Conservation (phyloP, 106 monocot species). For the Vanilla planifolia region DNA sequence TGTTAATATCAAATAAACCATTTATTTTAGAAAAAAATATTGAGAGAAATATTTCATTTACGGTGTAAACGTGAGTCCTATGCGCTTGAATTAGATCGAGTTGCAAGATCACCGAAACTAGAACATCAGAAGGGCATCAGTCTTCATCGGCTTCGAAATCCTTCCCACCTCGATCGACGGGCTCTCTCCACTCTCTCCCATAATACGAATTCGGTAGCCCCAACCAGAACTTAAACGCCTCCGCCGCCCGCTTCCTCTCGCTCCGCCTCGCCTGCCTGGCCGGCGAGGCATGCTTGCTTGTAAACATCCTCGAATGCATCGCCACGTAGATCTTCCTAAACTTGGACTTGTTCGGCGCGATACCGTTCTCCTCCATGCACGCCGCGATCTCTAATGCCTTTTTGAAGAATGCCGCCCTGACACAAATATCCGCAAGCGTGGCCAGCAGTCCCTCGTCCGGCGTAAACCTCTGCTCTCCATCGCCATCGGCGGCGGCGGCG, state of each 20-base stretch:
- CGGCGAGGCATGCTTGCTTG: slow-evolving; percentile 90
- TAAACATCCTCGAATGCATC: slow-evolving; percentile 98
- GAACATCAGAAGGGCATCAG: too few species aligned
- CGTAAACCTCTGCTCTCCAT: slow-evolving; percentile 13
- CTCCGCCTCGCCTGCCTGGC: slow-evolving; percentile 80
- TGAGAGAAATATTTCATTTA: too few species aligned
- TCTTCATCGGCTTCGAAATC: too few species aligned
- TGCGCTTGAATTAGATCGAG: too few species aligned
- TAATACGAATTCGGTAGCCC: slow-evolving; percentile 92
- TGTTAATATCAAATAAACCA: too few species aligned
- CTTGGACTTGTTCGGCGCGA: slow-evolving; percentile 83
- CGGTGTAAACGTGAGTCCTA: too few species aligned
- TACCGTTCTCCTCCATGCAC: slow-evolving; percentile 95
- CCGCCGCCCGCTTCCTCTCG: slow-evolving; percentile 82
- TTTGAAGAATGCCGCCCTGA: slow-evolving; percentile 80
- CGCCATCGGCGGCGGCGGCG: slow-evolving; percentile 23
- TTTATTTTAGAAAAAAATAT: too few species aligned
- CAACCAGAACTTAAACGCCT: slow-evolving; percentile 98
- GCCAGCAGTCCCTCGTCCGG: slow-evolving; percentile 82
- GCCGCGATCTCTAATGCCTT: slow-evolving; percentile 93
- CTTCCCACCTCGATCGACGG: slow-evolving; percentile 18
- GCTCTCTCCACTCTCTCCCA: slow-evolving; percentile 92
- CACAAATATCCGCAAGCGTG: slow-evolving; percentile 78
- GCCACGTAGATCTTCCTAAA: slow-evolving; percentile 92
- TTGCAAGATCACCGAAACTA: too few species aligned